Base-by-base conservation (phyloP, 352 stramenopile species). In the Pilasporangium apinafurcum region DNA sequence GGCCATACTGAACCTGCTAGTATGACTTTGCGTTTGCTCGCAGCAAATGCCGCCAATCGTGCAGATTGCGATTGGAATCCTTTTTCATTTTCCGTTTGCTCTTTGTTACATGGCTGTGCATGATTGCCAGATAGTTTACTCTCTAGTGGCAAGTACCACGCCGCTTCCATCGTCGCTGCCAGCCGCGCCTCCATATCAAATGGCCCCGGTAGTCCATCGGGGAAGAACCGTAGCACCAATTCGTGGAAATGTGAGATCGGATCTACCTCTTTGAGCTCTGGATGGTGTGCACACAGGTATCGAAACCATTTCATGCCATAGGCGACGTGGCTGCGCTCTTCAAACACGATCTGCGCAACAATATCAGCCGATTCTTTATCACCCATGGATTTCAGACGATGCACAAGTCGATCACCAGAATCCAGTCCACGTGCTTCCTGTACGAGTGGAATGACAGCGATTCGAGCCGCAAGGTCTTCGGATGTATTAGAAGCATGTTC, bases 271-370 rank as follows among this genome's bases (percentile, higher is more conserved):
- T 58, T 26, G 30, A 68, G 51, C 10, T 57, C 38, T 2, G 22
- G 21, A n/a, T 86, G 68, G 18, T 69, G 40, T 3, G 27, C 45
- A 32, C 68, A 81, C n/a, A 83, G 25, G 32, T 63, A 55, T n/a
- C 39, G 38, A 42, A 93, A 93, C 81, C 81, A 93, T 42, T 91
- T 90, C 36, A 93, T 74, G 10, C 81, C 81, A 17, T 59, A 86
- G 6, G 59, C 48, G 8, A 93, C 81, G 44, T 93, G 81, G n/a
- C 57, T 66, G 22, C 74, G 69, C 48, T 93, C 81, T 44, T 93
- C 81, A 17, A 56, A 68, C 22, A 93, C 81, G 53, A 93, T 91
- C 51, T 88, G 76, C 48, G 63, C 51, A 12, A 93, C 81, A 30
- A 93, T 54, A 13, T 46, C 42, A 1, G 81, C 78, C 3, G 81